phyloP scores from a whole-genome alignment of 2,329 filamentous ascomycete species.

The Coccinonectria pachysandricola region DNA sequence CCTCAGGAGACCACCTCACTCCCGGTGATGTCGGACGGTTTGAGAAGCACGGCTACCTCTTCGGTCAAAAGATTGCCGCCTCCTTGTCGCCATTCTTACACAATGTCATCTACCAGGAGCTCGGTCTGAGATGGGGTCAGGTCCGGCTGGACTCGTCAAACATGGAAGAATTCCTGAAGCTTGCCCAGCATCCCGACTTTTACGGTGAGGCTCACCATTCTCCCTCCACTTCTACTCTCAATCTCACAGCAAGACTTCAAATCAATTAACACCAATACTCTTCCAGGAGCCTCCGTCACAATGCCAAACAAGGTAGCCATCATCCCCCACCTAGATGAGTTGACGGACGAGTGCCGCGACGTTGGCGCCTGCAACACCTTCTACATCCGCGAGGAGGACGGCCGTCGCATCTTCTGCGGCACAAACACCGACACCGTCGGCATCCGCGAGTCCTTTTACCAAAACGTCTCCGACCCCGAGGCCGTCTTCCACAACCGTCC shows the following conservation, averaged over 20 bases:
- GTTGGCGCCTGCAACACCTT: conserved; percentile 76
- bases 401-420: conserved; percentile 49
- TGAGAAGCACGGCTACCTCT: conserved; percentile 42
- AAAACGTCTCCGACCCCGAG: conserved; percentile 38
- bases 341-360: conserved; percentile 61
- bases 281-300: conserved; percentile 57
- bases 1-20: conserved; percentile 15
- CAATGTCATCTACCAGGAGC: conserved; percentile 39
- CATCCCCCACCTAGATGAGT: conserved; percentile 59
- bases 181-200: conserved; percentile 48
- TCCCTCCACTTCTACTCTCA: not conserved
- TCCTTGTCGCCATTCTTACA: conserved; percentile 47
- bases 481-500: conserved; percentile 46
- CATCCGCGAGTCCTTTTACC: conserved; percentile 60
- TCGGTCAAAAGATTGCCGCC: conserved; percentile 45
- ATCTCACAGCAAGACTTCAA: too few relatives aligned
- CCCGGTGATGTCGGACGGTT: conserved; percentile 18
- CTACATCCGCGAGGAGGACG: conserved; percentile 46
- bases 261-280: not conserved
- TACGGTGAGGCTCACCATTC: conserved; percentile 39
- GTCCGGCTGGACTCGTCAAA: conserved; percentile 41
- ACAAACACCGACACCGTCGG: conserved; percentile 77
- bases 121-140: conserved; percentile 42
- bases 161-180: conserved; percentile 36
- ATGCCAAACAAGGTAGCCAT: conserved; percentile 81